These are phyloP conservation scores for Aspergillus chevalieri DNA, from an alignment of 2,329 filamentous ascomycete genomes.

Conservation along the genomic window DNA sequence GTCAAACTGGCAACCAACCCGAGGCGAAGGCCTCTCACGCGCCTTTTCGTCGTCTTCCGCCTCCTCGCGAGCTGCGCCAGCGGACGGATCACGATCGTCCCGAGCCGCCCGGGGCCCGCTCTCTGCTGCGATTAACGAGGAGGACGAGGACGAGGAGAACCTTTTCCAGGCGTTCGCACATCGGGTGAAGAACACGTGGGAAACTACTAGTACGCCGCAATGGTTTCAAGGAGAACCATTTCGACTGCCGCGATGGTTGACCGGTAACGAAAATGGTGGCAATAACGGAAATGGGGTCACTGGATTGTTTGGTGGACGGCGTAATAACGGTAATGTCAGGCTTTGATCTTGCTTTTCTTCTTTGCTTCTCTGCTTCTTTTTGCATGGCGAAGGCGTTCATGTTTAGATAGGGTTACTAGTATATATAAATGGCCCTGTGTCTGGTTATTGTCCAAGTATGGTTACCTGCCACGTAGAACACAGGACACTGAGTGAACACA, in stretches of 20 bases:
- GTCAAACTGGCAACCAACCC: slow-evolving; percentile 22
- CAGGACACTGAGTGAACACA: too few relatives aligned
- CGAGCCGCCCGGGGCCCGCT: slow-evolving; percentile 26
- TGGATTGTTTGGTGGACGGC: slow-evolving; percentile 36
- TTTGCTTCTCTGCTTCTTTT: slow-evolving; percentile 4
- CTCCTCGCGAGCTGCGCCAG: slow-evolving; percentile 27
- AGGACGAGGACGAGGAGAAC: slow-evolving; percentile 63
- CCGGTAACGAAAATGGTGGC: slow-evolving; percentile 31
- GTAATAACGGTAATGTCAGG: slow-evolving; percentile 34
- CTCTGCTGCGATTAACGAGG: slow-evolving; percentile 45
- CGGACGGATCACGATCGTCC: slow-evolving; percentile 22
- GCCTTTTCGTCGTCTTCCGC: slow-evolving; percentile 15
- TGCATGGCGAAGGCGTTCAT: slow-evolving; percentile 22
- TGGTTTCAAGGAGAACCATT: slow-evolving; percentile 74
- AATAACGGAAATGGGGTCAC: slow-evolving; percentile 25
- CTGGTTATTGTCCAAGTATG: not conserved
- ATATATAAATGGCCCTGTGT: slow-evolving; percentile 4
- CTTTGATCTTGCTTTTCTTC: slow-evolving; percentile 20
- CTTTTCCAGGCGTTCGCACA: slow-evolving; percentile 81
- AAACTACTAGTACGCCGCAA: slow-evolving; percentile 70
- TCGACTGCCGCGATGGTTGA: slow-evolving; percentile 78
- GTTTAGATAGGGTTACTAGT: not conserved
- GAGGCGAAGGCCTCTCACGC: slow-evolving; percentile 18
- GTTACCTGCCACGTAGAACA: too few relatives aligned
- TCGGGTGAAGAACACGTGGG: slow-evolving; percentile 85